A percentile compares a stretch with the other conserved stretches of the same genome.
Conservation (phyloP, 495 filamentous ascomycete genomes). For the Cairneyella variabilis region DNA sequence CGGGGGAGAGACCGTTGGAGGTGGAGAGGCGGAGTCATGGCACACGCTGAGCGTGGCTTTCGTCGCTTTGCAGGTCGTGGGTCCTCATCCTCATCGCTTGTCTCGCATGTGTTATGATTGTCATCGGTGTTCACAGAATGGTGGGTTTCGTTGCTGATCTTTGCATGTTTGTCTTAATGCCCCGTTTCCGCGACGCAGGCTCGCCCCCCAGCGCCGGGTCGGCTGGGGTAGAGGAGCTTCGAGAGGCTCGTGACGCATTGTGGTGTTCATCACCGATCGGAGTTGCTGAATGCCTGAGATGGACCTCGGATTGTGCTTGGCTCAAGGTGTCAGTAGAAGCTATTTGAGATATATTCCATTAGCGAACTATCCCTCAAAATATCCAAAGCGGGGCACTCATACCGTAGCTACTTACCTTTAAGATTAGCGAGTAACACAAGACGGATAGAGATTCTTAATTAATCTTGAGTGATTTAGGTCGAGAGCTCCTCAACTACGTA, state of each 20-base stretch:
- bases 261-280: constrained; percentile 5
- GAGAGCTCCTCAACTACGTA: not conserved
- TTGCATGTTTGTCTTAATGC: not conserved
- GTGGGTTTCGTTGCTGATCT: not conserved
- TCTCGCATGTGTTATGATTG: not conserved
- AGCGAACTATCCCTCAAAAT: constrained; percentile 16
- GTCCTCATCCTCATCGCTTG: not conserved
- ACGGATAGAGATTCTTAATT: constrained; percentile 15
- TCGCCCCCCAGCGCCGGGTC: constrained; percentile 2
- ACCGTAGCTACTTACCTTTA: constrained; percentile 12
- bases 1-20: not conserved
- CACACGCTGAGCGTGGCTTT: too few species aligned
- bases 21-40: not conserved
- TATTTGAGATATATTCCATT: constrained; percentile 17
- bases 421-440: constrained; percentile 11
- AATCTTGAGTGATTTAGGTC: constrained; percentile 16
- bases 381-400: constrained; percentile 11
- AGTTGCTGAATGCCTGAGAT: constrained; percentile 15
- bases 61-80: not conserved
- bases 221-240: not conserved
- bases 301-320: constrained; percentile 13
- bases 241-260: constrained; percentile 1
- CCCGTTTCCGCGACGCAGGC: not conserved
- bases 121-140: not conserved
- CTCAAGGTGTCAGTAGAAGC: constrained; percentile 13